Evolutionary conservation across 495 filamentous ascomycete species (phyloP).

Genomic region (Aspergillus hancockii): DNA sequence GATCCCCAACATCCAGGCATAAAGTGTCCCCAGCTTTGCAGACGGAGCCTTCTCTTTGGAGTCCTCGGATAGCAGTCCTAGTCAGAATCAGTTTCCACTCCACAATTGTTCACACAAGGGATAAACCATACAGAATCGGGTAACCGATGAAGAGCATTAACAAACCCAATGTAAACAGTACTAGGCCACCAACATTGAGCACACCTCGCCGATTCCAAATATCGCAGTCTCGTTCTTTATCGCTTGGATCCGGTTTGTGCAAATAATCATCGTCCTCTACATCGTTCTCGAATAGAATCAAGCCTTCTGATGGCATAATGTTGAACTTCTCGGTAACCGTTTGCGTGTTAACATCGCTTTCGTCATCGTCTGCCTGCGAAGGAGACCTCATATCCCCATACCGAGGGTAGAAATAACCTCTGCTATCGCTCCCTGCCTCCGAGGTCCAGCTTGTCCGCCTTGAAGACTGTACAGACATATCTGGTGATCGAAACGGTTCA

Average conservation of each 20-base stretch:
- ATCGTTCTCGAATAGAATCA: conserved; percentile 73
- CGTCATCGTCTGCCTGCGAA: conserved; percentile 64
- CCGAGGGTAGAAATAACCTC: conserved; percentile 38
- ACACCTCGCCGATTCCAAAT: conserved; percentile 67
- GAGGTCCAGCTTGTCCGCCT: conserved; percentile 65
- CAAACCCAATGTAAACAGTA: conserved; percentile 61
- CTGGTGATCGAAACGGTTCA: conserved; percentile 43
- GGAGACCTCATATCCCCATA: conserved; percentile 60
- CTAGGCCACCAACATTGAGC: conserved; percentile 66
- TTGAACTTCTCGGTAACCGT: conserved; percentile 80
- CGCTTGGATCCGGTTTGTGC: conserved; percentile 70
- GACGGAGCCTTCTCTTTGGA: conserved; percentile 26
- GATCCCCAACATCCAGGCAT: conserved; percentile 60
- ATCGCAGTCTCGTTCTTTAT: conserved; percentile 67
- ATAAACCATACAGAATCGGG: conserved; percentile 63
- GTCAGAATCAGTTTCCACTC: conserved; percentile 15
- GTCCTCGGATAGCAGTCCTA: conserved; percentile 58
- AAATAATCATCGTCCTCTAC: conserved; percentile 78
- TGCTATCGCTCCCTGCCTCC: conserved; percentile 55
- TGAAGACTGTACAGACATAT: conserved; percentile 43
- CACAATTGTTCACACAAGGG: background rate
- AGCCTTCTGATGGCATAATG: conserved; percentile 69
- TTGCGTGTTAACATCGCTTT: conserved; percentile 70
- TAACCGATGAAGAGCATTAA: conserved; percentile 72
- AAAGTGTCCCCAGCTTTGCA: conserved; percentile 46